Evolutionary conservation across 768 basidiomycete genomes (phyloP).

Genomic region (Botryobasidium botryosum): DNA sequence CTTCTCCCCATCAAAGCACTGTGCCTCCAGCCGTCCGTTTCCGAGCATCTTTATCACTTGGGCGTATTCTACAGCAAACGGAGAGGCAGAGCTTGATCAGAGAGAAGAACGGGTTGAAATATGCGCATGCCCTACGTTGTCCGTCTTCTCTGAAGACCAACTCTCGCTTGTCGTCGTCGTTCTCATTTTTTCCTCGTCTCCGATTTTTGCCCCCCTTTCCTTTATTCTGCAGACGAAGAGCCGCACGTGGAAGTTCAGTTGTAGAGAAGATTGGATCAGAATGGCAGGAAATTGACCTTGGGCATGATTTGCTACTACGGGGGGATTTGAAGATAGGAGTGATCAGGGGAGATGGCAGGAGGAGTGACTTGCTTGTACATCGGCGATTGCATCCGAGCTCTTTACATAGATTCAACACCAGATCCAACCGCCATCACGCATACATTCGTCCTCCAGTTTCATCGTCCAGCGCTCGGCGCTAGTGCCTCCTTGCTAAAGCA

Average conservation of each 20-base stretch:
- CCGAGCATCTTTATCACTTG: slow-evolving; percentile 98
- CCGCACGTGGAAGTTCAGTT: not conserved
- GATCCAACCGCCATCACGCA: no score
- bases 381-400: no score
- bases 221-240: slow-evolving; percentile 3
- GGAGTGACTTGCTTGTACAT: no score
- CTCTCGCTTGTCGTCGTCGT: slow-evolving; percentile 97
- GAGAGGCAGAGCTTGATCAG: not conserved
- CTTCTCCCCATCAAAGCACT: slow-evolving; percentile 97
- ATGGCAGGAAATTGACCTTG: not conserved
- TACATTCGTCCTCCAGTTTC: no score
- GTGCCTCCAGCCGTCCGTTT: slow-evolving; percentile 89
- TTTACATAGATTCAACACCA: no score
- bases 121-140: slow-evolving; percentile 31
- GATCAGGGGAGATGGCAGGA: no score
- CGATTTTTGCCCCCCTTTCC: slow-evolving; percentile 94
- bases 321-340: no score
- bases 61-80: slow-evolving; percentile 58
- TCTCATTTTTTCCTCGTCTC: slow-evolving; percentile 99
- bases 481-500: no score
- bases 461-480: no score
- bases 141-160: slow-evolving; percentile 97
- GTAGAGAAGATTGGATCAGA: no score
- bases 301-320: no score
- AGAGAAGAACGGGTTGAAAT: not conserved